These are phyloP conservation scores for Nicotiana paniculata DNA, from an alignment of 257 asterid genomes.

Conservation along the genomic window DNA sequence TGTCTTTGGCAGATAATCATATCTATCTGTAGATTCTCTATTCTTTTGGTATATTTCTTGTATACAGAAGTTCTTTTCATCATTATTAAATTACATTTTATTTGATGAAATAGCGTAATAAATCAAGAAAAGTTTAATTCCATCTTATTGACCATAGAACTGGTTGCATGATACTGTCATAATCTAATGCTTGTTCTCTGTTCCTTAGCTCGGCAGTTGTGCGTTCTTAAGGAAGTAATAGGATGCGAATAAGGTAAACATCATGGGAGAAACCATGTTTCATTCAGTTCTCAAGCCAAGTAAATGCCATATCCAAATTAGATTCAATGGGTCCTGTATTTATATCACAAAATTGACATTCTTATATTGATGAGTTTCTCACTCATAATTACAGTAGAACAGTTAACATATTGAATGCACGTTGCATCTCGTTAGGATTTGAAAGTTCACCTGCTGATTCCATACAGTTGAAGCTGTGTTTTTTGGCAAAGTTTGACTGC, in stretches of 20 bases:
- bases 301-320: not conserved
- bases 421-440: not conserved
- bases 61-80: too few species aligned
- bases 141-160: not conserved
- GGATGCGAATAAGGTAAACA: not conserved
- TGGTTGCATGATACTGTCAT: not conserved
- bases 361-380: not conserved
- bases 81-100: not conserved
- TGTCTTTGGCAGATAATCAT: too few species aligned
- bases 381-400: not conserved
- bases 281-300: not conserved
- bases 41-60: too few species aligned
- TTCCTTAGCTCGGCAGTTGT: not conserved
- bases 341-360: not conserved
- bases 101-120: not conserved
- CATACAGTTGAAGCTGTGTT: not conserved
- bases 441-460: not conserved
- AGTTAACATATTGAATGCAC: not conserved
- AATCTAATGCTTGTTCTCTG: not conserved
- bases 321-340: not conserved
- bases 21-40: too few species aligned
- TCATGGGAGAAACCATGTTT: not conserved
- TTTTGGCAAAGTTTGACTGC: conserved; percentile 19
- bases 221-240: not conserved
- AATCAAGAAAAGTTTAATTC: not conserved